These are phyloP conservation scores for Dendrobium catenatum DNA, from an alignment of 106 monocot genomes.

Conservation along the genomic window DNA sequence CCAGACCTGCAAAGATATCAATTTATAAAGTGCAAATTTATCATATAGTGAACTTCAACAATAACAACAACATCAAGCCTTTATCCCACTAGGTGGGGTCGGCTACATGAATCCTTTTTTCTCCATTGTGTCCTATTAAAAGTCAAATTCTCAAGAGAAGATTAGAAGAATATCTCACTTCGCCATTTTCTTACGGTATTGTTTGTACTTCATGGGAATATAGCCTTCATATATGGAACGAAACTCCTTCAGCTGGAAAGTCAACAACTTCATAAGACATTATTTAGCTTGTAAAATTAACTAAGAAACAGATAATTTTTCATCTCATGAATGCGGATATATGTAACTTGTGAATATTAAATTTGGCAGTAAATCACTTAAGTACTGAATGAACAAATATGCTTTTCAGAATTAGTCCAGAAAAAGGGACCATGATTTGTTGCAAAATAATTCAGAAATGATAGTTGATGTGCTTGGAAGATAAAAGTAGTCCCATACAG, in stretches of 20 bases:
- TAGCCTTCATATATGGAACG: constrained; percentile 83
- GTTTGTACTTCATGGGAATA: constrained; percentile 95
- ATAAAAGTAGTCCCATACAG: too few relatives aligned
- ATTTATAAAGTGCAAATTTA: constrained; percentile 4
- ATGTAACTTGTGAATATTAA: neutral
- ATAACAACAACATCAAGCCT: too few relatives aligned
- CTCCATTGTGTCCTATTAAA: too few relatives aligned
- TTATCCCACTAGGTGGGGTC: too few relatives aligned
- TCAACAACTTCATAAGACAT: constrained; percentile 6
- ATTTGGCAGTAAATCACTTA: neutral
- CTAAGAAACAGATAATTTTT: neutral
- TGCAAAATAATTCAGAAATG: too few relatives aligned
- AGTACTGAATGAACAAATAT: neutral
- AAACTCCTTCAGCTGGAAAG: constrained; percentile 76
- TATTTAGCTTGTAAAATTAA: neutral
- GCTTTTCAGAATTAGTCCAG: too few relatives aligned
- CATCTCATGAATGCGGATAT: neutral
- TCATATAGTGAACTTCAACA: neutral
- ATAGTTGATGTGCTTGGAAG: too few relatives aligned
- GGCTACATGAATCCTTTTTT: too few relatives aligned
- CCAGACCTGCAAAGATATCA: constrained; percentile 53
- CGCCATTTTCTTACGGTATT: constrained; percentile 89
- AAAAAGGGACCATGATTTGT: too few relatives aligned
- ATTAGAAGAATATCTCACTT: constrained; percentile 44
- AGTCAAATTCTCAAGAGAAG: neutral